Evolutionary conservation across 345 rosid species (phyloP), one percentile per base, ranked within the genome.

Genomic region (Lepidium didymum): DNA sequence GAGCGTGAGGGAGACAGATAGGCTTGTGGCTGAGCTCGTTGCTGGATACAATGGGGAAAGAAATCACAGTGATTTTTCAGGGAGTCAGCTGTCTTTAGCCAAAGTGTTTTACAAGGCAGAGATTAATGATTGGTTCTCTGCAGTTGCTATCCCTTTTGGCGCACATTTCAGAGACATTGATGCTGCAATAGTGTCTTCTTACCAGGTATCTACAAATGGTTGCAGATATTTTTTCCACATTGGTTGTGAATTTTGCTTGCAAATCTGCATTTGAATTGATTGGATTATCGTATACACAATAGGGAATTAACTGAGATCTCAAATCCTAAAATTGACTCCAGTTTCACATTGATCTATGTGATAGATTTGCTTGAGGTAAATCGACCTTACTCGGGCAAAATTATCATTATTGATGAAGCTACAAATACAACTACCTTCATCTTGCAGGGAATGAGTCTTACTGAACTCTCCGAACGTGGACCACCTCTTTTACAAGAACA

Each of bases 81-180:
- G n/a, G n/a, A n/a, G n/a, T n/a, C n/a, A n/a, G n/a, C n/a, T n/a
- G n/a, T n/a, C n/a, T n/a, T n/a, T n/a, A n/a, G n/a, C n/a, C n/a
- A n/a, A n/a, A n/a, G n/a, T 90, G 6, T 82, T 75, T 36, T 90
- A 88, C 75, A 78, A 68, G 67, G 85, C 89, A 42, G 81, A 82
- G 73, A 63, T 82, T 52, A 51, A 62, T 35, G 89, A 88, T 69
- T 84, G 96, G 91, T 79, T 88, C 70, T 87, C 97, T 14, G 85
- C 78, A 1, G 70, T 77, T 65, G 91, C 85, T 4, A 72, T 90
- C 46, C 97, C 97, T 16, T 64, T 88, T 53, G 98, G 97, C 16
- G 94, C 96, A 45, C 92, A 67, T 59, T 86, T 80, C 75, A 81
- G 86, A 81, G 94, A 93, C 69, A 40, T 90, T 38, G 86, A 79